Evolutionary conservation across 2,329 filamentous ascomycete species (phyloP).

Genomic region (Neobulgaria alba): DNA sequence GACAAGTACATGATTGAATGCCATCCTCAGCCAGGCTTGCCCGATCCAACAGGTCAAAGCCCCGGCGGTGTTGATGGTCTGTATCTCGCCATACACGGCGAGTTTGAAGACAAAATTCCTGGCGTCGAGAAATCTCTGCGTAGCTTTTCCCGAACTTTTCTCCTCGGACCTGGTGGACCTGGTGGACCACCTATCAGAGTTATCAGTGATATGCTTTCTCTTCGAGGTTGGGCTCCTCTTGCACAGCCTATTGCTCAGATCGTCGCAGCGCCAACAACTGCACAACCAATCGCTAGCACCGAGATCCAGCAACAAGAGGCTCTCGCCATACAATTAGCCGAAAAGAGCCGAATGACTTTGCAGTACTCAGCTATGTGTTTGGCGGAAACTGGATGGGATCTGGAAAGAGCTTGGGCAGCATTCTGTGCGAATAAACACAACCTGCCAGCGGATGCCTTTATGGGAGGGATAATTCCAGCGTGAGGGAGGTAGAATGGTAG

Average conservation of each 20-base stretch:
- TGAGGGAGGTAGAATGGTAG: too few species aligned
- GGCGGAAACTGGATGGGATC: conserved; percentile 70
- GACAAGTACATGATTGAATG: conserved; percentile 79
- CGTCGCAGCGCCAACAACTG: conserved; percentile 7
- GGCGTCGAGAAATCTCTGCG: conserved; percentile 48
- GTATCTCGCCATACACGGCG: conserved; percentile 70
- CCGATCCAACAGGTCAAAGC: conserved; percentile 58
- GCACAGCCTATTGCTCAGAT: conserved; percentile 22
- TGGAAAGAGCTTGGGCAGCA: conserved; percentile 62
- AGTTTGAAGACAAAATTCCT: conserved; percentile 67
- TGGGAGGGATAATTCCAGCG: neutral
- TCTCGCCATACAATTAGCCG: conserved; percentile 66
- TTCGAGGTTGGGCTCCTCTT: conserved; percentile 55
- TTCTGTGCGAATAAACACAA: conserved; percentile 70
- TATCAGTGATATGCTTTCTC: conserved; percentile 67
- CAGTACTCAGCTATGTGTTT: conserved; percentile 77
- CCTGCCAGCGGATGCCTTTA: neutral
- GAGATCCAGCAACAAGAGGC: conserved; percentile 44
- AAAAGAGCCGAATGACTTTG: conserved; percentile 70
- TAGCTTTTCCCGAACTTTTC: conserved; percentile 74
- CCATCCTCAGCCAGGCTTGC: conserved; percentile 61
- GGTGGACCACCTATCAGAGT: conserved; percentile 55
- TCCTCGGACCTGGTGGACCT: conserved; percentile 66
- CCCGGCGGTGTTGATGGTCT: conserved; percentile 65
- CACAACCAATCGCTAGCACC: conserved; percentile 16